Evolutionary conservation across 2,329 filamentous ascomycete genomes (phyloP), one percentile per base, ranked within the genome.

Genomic region (Sporothrix inflata): DNA sequence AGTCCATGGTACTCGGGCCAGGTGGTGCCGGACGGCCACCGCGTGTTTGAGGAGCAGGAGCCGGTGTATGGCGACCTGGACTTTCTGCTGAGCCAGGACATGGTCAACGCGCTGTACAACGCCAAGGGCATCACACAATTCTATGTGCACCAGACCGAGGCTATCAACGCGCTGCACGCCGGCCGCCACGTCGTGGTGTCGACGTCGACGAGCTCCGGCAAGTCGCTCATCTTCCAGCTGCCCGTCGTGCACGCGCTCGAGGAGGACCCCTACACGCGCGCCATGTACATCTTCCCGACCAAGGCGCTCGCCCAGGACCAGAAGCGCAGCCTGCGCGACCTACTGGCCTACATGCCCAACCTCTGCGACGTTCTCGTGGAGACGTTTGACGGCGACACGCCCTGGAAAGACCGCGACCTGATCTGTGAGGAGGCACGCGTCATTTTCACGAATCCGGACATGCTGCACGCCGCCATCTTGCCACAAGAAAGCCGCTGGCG

Each of bases 211-310:
- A 97, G 93, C 78, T 99, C 96, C 0, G 96, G 96, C 12, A 99
- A 99, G 81, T 98, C 94, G 6, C 84, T 99, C n/a, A 98, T 99
- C 74, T 99, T 98, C 78, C 96, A 99, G 78, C 87, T 99, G 19
- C 96, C 96, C 0, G 94, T 99, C 60, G 83, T 99, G 12, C 90
- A 97, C 78, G 92, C 93, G 67, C 83, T 99, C 1, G 95, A 99
- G 80, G 85, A 89, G 69, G 92, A 98, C 77, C 83, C 81, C 1
- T 85, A 90, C 71, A 92, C 93, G 9, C 86, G 96, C 76, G 96
- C 96, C 2, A 94, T 99, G 90, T 98, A 98, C 79, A 97, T 99
- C 47, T 99, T 99, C 74, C 96, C 96, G 0, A 99, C 96, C 0
- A 99, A 99, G 82, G 96, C 96, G 1, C 83, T 99, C 19, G 95